Percentiles rank a stretch among this genome's conserved stretches.
Conservation (phyloP, 352 stramenopile genomes). For the Sclerospora graminicola region DNA sequence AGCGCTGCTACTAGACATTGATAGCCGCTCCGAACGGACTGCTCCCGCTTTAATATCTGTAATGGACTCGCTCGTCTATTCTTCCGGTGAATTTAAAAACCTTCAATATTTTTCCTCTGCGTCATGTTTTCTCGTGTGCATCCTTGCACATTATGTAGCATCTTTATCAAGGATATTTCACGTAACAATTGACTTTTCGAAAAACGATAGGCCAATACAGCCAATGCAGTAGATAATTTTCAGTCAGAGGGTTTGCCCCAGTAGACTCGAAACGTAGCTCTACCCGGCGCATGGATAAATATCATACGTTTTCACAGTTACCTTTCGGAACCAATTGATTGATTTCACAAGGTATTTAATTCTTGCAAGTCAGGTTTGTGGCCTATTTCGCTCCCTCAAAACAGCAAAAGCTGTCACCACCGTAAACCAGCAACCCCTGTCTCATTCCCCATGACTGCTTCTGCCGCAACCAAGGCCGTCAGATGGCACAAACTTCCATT, state of each 20-base stretch:
- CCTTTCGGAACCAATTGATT: not conserved
- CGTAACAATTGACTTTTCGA: too few relatives aligned
- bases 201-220: too few relatives aligned
- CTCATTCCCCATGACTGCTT: conserved; percentile 34
- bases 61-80: conserved; percentile 40
- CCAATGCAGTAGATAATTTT: too few relatives aligned
- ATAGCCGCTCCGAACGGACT: conserved; percentile 18
- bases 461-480: conserved; percentile 32
- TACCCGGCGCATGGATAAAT: not conserved
- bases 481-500: conserved; percentile 80
- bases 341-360: conserved; percentile 1
- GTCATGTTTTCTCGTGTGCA: not conserved
- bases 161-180: too few relatives aligned
- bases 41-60: conserved; percentile 26
- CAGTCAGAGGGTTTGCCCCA: too few relatives aligned
- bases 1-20: conserved; percentile 21
- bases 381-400: conserved; percentile 9
- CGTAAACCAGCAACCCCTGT: conserved; percentile 5
- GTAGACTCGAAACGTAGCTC: too few relatives aligned
- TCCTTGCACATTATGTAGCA: too few relatives aligned
- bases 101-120: not conserved
- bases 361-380: conserved; percentile 8
- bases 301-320: not conserved
- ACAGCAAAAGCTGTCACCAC: too few relatives aligned
- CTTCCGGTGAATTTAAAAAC: conserved; percentile 26